Base-by-base conservation (phyloP, 768 basidiomycete genomes). In the Lactifluus hygrophoroides region DNA sequence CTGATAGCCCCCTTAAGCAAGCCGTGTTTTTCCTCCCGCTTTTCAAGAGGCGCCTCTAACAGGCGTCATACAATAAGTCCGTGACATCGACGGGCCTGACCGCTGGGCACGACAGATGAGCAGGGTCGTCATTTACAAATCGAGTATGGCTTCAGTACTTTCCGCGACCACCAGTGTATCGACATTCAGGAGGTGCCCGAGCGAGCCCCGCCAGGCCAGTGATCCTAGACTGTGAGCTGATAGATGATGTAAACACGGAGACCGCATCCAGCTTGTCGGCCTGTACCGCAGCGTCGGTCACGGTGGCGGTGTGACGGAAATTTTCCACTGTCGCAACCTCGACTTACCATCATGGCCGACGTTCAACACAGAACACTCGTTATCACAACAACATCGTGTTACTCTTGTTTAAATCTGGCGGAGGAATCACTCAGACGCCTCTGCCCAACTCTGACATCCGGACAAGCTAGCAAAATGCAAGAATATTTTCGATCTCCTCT, bases 171-270 rank as follows among this genome's bases (percentile, higher is more conserved):
- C 72, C 96, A 99, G 72, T 84, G 93, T 64, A 91, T 98, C 69
- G 93, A 86, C 71, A 98, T 99, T 61, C 96, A 99, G 74, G 96
- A 99, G 69, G 97, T 99, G 95, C 96, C 96, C 3, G 96, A 99
- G 73, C 85, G 96, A 23, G 94, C 96, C 13, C 96, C 96, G 25
- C 89, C 96, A 44, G 96, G 96, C 28, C 95, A 97, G 71, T 98
- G 52, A 90, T 97, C 45, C 73, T 97, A 62, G 95, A 96, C 65
- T 94, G 96, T 63, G 96, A 99, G 70, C 76, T 98, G 50, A 96
- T 99, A 32, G 96, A 99, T 73, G 86, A 83, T 96, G 93, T 70
- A 99, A 99, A 72, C 95, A 96, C 6, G 96, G 96, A 40, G 96
- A 99, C 72, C 85, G 96, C 52, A 90, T 98, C 46, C 96, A 98